Evolutionary conservation across 805 yeast species (phyloP).

Genomic region (Candida caryicola): DNA sequence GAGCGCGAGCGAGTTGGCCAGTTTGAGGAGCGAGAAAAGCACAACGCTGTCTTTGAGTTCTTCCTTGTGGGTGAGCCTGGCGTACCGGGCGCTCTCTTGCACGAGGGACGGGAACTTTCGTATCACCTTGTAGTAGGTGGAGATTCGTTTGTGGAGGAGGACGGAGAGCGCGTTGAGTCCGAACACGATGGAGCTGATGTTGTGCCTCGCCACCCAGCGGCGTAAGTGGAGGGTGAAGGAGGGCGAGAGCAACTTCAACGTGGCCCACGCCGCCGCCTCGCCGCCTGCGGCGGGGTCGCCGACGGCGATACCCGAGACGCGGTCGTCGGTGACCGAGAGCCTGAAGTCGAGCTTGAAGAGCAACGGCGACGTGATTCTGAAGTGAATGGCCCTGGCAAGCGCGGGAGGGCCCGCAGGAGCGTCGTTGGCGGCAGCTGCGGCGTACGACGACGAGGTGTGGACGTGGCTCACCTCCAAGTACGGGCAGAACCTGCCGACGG

Average conservation of each 20-base stretch:
- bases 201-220: slow-evolving; percentile 8
- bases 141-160: slow-evolving; percentile 20
- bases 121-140: slow-evolving; percentile 20
- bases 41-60: slow-evolving; percentile 16
- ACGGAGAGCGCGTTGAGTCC: slow-evolving; percentile 32
- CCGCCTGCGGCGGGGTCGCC: background rate
- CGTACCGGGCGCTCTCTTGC: slow-evolving; percentile 9
- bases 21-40: slow-evolving; percentile 19
- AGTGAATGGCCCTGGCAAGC: slow-evolving; percentile 15
- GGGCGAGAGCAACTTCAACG: slow-evolving; percentile 21
- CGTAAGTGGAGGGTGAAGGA: slow-evolving; percentile 24
- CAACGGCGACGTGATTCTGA: slow-evolving; percentile 17
- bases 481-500: slow-evolving; percentile 26
- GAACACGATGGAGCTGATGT: slow-evolving; percentile 29
- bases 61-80: slow-evolving; percentile 7
- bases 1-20: slow-evolving; percentile 18
- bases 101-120: slow-evolving; percentile 16
- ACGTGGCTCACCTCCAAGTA: slow-evolving; percentile 17
- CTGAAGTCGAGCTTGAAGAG: slow-evolving; percentile 20
- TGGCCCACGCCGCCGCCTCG: slow-evolving; percentile 1
- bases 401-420: too few relatives aligned
- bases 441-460: slow-evolving; percentile 11
- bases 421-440: slow-evolving; percentile 4
- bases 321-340: slow-evolving; percentile 6
- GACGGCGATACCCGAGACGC: background rate